phyloP scores from a whole-genome alignment of 495 filamentous ascomycete species.

The Astrothelium subdiscretum region DNA sequence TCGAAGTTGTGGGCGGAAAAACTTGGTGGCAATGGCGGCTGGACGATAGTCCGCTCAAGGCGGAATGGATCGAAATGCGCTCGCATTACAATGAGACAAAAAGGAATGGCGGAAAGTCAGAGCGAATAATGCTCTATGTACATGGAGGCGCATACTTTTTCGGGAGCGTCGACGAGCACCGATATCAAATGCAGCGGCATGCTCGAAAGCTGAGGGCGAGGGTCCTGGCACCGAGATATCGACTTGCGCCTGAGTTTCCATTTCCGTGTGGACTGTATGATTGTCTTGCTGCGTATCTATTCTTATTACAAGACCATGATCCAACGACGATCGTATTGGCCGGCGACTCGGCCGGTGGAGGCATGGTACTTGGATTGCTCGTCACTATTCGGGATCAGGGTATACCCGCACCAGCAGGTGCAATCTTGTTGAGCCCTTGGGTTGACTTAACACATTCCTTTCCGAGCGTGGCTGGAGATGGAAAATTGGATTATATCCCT shows the following conservation, averaged over 20 bases:
- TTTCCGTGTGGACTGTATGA: slow-evolving; percentile 89
- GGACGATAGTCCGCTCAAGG: slow-evolving; percentile 49
- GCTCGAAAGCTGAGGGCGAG: slow-evolving; percentile 83
- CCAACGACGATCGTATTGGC: slow-evolving; percentile 70
- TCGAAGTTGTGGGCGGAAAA: slow-evolving; percentile 63
- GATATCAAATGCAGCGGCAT: slow-evolving; percentile 92
- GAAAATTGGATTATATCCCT: slow-evolving; percentile 75
- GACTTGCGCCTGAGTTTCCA: slow-evolving; percentile 84
- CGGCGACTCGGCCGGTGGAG: slow-evolving; percentile 84
- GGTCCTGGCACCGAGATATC: slow-evolving; percentile 78
- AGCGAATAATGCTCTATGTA: slow-evolving; percentile 83
- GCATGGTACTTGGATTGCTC: slow-evolving; percentile 72
- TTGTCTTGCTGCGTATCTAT: slow-evolving; percentile 76
- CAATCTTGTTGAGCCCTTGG: slow-evolving; percentile 86
- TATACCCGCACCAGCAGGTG: slow-evolving; percentile 73
- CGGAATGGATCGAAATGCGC: slow-evolving; percentile 95
- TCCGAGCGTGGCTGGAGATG: slow-evolving; percentile 67
- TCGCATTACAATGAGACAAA: slow-evolving; percentile 63
- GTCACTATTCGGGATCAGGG: slow-evolving; percentile 71
- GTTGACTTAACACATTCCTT: slow-evolving; percentile 90
- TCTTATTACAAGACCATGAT: slow-evolving; percentile 60
- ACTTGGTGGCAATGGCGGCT: slow-evolving; percentile 93
- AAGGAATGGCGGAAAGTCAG: slow-evolving; percentile 41
- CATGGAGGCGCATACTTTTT: slow-evolving; percentile 83
- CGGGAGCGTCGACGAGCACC: slow-evolving; percentile 86